Evolutionary conservation across 371 early-diverging fungal genomes (phyloP).

Genomic region (Mortierella sp.): DNA sequence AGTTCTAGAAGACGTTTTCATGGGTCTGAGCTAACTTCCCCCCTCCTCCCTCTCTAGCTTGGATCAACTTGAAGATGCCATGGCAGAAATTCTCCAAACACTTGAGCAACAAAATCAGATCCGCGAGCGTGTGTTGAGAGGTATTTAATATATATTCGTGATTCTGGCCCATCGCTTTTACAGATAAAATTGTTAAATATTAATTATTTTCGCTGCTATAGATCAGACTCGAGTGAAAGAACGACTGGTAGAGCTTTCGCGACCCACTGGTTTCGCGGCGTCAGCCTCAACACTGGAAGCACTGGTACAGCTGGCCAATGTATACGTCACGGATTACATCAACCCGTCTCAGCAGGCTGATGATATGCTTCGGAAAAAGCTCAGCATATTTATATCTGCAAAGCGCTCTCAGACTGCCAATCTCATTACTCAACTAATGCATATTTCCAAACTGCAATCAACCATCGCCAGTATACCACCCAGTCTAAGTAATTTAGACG

Average conservation of each 20-base stretch:
- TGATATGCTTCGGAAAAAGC: slow-evolving; percentile 48
- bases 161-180: background rate
- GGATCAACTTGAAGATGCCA: slow-evolving; percentile 46
- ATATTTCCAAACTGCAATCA: slow-evolving; percentile 55
- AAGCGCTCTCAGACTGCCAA: slow-evolving; percentile 56
- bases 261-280: slow-evolving; percentile 23
- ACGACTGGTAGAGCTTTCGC: slow-evolving; percentile 31
- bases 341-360: slow-evolving; percentile 30
- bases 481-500: slow-evolving; percentile 44
- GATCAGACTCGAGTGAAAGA: slow-evolving; percentile 51
- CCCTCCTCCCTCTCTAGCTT: slow-evolving; percentile 6
- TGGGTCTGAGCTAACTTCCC: background rate
- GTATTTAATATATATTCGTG: background rate
- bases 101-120: slow-evolving; percentile 48
- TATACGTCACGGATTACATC: slow-evolving; percentile 75
- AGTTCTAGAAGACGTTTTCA: too few species aligned
- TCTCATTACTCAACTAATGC: slow-evolving; percentile 55
- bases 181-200: background rate
- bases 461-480: slow-evolving; percentile 61
- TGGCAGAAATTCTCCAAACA: slow-evolving; percentile 49
- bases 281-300: slow-evolving; percentile 64
- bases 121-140: slow-evolving; percentile 35
- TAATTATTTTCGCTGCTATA: background rate
- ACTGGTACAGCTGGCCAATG: slow-evolving; percentile 70
- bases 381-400: slow-evolving; percentile 45